phyloP scores from a whole-genome alignment of 805 yeast species.

The Candida endomychidarum region DNA sequence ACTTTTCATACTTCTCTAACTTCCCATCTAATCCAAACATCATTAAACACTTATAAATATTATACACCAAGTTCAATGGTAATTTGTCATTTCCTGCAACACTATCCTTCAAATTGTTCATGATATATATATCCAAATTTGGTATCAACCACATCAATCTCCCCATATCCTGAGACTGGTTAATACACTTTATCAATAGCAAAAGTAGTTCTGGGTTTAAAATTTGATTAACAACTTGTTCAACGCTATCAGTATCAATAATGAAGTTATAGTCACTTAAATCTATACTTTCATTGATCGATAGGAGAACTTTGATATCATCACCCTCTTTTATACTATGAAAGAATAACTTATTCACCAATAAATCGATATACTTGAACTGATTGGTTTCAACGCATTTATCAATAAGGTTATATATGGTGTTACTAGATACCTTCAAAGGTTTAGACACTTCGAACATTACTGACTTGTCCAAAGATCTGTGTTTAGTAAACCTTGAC shows the following conservation, averaged over 20 bases:
- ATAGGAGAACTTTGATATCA: slow-evolving; percentile 6
- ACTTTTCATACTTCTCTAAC: slow-evolving; percentile 20
- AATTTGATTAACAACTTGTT: slow-evolving; percentile 18
- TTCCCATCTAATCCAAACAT: slow-evolving; percentile 31
- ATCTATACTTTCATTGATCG: slow-evolving; percentile 10
- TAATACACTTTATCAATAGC: slow-evolving; percentile 23
- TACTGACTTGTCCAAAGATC: slow-evolving; percentile 7
- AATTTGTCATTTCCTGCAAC: neutral
- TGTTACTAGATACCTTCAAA: slow-evolving; percentile 18
- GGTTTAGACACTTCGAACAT: slow-evolving; percentile 15
- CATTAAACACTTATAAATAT: slow-evolving; percentile 20
- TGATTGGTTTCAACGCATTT: slow-evolving; percentile 27
- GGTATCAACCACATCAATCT: slow-evolving; percentile 38
- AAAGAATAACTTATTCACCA: slow-evolving; percentile 32
- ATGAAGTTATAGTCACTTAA: slow-evolving; percentile 8
- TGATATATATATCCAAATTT: slow-evolving; percentile 24
- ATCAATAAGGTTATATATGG: slow-evolving; percentile 27
- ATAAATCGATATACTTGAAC: slow-evolving; percentile 30
- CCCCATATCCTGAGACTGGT: slow-evolving; percentile 30
- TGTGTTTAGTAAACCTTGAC: slow-evolving; percentile 20
- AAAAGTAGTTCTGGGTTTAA: slow-evolving; percentile 24
- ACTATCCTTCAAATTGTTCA: neutral
- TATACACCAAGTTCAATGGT: slow-evolving; percentile 18
- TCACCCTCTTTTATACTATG: slow-evolving; percentile 19
- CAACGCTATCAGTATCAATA: slow-evolving; percentile 9